Evolutionary conservation across 495 filamentous ascomycete genomes (phyloP), one percentile per base, ranked within the genome.

Genomic region (Chaetomium tenue): DNA sequence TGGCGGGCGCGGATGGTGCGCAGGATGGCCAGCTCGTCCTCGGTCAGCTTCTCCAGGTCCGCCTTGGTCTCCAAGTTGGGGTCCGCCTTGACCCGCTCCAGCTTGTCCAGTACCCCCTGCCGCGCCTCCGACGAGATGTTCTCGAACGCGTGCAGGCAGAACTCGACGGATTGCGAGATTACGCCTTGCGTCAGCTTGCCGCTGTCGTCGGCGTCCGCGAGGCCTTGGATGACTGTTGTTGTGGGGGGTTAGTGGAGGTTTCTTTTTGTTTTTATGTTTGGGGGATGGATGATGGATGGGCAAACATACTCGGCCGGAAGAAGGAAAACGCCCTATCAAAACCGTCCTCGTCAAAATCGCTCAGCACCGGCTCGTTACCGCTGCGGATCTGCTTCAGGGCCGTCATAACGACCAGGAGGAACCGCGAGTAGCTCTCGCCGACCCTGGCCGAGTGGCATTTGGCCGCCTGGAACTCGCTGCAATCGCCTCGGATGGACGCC

Each of bases 361-460:
- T 59, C 9, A 75, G 58, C 12, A 75, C 63, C 22, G 69, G 71
- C 20, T 72, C 64, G 4, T 81, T 74, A 20, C 74, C 66, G 13
- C 58, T 13, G n/a, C 71, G 65, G 50, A 84, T 82, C 71, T 84
- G 83, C 67, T 76, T 76, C 33, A 74, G 62, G 1, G 78, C 74
- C 53, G 73, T 82, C 53, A 76, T 54, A 1, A 84, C 77, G 1
- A 83, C 74, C 1, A 85, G 56, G 28, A 84, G 59, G 71, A 85
- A 85, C 12, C 82, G 77, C 4, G 79, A 80, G 58, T 84, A 85
- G 23, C 76, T 72, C 48, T 82, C 78, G 0, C 73, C 58, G 1
- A 80, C 70, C 61, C 79, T 79, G 30, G 69, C 75, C 0, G 75
- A 71, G 66, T 84, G 82, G 82, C 82, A 84, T 20, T 70, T 63